These are phyloP conservation scores for Morella rubra DNA, from an alignment of 306 rosid genomes.

Conservation along the genomic window DNA sequence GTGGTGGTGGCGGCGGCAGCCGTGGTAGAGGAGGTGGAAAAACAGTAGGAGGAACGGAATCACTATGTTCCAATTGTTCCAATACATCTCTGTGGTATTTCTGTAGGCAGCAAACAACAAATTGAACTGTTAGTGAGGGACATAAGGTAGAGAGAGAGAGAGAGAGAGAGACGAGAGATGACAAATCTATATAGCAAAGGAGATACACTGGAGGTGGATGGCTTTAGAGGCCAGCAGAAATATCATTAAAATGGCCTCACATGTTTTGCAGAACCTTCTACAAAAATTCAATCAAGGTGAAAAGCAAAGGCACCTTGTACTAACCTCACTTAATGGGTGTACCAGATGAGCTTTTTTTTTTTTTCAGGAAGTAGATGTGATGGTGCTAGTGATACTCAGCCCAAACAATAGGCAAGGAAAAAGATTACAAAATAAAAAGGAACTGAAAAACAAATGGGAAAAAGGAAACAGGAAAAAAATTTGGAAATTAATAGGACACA, in stretches of 20 bases:
- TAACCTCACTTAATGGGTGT: no score
- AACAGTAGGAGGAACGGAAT: constrained; percentile 32
- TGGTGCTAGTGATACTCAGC: not conserved
- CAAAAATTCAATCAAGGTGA: not conserved
- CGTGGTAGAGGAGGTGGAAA: constrained; percentile 27
- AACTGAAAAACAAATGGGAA: not conserved
- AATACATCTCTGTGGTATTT: constrained; percentile 75
- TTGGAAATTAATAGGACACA: not conserved
- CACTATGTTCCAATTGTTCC: constrained; percentile 40
- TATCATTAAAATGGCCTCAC: not conserved
- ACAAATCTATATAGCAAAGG: not conserved
- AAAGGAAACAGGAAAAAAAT: not conserved
- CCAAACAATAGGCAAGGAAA: not conserved
- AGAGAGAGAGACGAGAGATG: constrained; percentile 13
- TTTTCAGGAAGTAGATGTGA: not conserved
- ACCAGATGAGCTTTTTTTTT: not conserved
- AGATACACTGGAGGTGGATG: not conserved
- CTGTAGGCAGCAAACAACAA: constrained; percentile 35
- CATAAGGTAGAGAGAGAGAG: constrained; percentile 6
- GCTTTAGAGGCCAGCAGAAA: not conserved
- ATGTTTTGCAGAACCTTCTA: not conserved
- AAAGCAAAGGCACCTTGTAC: not conserved
- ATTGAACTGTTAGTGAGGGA: constrained; percentile 7
- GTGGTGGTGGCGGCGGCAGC: constrained; percentile 30
- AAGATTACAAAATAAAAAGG: not conserved